Evolutionary conservation across 2,329 filamentous ascomycete genomes (phyloP).

Genomic region (Neonectria sp.): DNA sequence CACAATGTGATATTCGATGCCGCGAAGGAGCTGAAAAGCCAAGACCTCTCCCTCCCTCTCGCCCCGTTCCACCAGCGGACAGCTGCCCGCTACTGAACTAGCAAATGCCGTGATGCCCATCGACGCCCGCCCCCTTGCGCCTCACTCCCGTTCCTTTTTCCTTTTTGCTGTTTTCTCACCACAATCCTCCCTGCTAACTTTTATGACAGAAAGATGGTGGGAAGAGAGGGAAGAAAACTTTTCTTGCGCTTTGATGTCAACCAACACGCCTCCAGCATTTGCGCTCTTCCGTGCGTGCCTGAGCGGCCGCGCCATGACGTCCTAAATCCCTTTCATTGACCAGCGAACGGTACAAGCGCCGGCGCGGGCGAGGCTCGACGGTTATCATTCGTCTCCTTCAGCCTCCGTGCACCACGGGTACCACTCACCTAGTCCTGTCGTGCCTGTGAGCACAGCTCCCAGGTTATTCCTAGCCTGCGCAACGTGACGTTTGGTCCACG

Average conservation of each 20-base stretch:
- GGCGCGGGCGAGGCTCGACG: constrained; percentile 24
- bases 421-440: constrained; percentile 18
- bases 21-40: constrained; percentile 2
- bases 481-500: constrained; percentile 27
- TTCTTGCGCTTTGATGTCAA: constrained; percentile 6
- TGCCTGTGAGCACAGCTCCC: constrained; percentile 22
- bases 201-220: constrained; percentile 13
- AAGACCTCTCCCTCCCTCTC: constrained; percentile 1
- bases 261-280: constrained; percentile 15
- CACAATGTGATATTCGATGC: constrained; percentile 8
- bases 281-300: constrained; percentile 4
- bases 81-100: constrained; percentile 24
- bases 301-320: constrained; percentile 10
- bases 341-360: constrained; percentile 2
- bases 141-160: constrained; percentile 11
- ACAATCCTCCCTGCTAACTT: constrained; percentile 12
- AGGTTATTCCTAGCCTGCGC: constrained; percentile 23
- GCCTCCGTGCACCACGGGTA: constrained; percentile 10
- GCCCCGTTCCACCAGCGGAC: constrained; percentile 5
- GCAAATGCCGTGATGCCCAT: constrained; percentile 14
- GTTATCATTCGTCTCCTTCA: constrained; percentile 24
- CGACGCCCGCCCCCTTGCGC: constrained; percentile 18
- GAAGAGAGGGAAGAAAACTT: constrained; percentile 3
- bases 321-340: constrained; percentile 3
- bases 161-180: constrained; percentile 29